Percentiles rank a stretch among this genome's conserved stretches.
Evolutionary conservation across 192 early-diverging fungal species (phyloP).

Genomic region (Rhizoclosmatium globosum): DNA sequence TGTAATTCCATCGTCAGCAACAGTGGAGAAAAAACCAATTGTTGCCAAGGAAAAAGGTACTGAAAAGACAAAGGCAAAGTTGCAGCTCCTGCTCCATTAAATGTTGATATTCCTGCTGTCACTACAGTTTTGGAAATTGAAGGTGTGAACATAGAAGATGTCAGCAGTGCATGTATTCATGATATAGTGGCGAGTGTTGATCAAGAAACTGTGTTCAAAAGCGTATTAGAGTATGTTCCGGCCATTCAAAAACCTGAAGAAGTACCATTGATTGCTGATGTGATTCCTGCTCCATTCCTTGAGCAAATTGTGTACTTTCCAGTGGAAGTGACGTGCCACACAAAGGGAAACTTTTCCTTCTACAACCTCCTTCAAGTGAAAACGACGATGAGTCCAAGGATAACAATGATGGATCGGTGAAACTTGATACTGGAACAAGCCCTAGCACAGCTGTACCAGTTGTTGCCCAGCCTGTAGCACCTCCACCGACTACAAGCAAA

Average conservation of each 20-base stretch:
- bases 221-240: conserved; percentile 53
- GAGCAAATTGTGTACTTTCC: conserved; percentile 57
- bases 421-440: conserved; percentile 1
- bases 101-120: neutral
- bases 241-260: conserved; percentile 38
- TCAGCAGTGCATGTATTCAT: conserved; percentile 4
- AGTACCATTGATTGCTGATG: conserved; percentile 16
- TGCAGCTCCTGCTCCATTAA: neutral
- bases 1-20: conserved; percentile 10
- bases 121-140: conserved; percentile 29
- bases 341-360: conserved; percentile 40
- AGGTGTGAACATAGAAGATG: conserved; percentile 6
- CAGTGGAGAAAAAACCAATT: conserved; percentile 45
- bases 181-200: conserved; percentile 52
- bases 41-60: conserved; percentile 20
- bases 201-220: conserved; percentile 53
- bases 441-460: conserved; percentile 4
- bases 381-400: conserved; percentile 46
- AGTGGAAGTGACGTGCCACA: conserved; percentile 41
- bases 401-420: neutral
- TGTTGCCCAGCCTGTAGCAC: neutral
- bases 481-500: conserved; percentile 11
- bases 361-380: conserved; percentile 38
- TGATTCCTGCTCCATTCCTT: conserved; percentile 43
- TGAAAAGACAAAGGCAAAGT: conserved; percentile 30